phyloP scores from a whole-genome alignment of 345 rosid species.

The Erucastrum elatum region DNA sequence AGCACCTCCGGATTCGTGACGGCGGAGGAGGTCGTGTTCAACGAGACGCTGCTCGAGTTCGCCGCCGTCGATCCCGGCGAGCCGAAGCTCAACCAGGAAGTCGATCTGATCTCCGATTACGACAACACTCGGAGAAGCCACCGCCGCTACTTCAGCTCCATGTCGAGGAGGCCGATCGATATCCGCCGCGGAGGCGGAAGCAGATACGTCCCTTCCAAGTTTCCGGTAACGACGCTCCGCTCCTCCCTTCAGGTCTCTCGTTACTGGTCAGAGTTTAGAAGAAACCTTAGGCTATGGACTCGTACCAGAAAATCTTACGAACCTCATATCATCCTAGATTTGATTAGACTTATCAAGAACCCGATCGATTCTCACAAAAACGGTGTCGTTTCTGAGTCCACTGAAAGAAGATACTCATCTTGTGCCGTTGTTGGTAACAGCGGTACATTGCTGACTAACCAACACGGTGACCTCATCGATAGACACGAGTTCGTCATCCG shows the following conservation, averaged over 20 bases:
- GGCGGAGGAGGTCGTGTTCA: slow-evolving; percentile 42
- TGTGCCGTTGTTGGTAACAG: slow-evolving; percentile 96
- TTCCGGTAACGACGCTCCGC: slow-evolving; percentile 44
- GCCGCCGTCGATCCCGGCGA: slow-evolving; percentile 72
- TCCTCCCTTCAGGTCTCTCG: slow-evolving; percentile 60
- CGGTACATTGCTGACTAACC: slow-evolving; percentile 64
- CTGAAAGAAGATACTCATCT: slow-evolving; percentile 46
- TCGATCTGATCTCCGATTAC: slow-evolving; percentile 58
- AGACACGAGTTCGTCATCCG: slow-evolving; percentile 81
- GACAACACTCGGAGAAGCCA: slow-evolving; percentile 52
- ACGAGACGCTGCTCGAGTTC: slow-evolving; percentile 64
- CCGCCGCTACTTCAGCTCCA: slow-evolving; percentile 46
- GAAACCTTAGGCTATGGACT: slow-evolving; percentile 60
- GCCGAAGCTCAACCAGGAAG: slow-evolving; percentile 53
- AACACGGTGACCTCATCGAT: slow-evolving; percentile 67
- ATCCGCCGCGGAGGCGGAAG: slow-evolving; percentile 28
- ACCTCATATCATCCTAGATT: slow-evolving; percentile 61
- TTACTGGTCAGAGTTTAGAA: slow-evolving; percentile 70
- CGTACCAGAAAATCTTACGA: slow-evolving; percentile 55
- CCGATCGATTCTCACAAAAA: slow-evolving; percentile 52
- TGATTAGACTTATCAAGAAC: slow-evolving; percentile 56
- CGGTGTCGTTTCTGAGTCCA: slow-evolving; percentile 27
- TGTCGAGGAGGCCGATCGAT: slow-evolving; percentile 47
- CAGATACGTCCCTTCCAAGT: slow-evolving; percentile 31
- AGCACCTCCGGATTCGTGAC: slow-evolving; percentile 25